phyloP scores from a whole-genome alignment of 2,329 filamentous ascomycete genomes.

The Colletotrichum spaethianum region DNA sequence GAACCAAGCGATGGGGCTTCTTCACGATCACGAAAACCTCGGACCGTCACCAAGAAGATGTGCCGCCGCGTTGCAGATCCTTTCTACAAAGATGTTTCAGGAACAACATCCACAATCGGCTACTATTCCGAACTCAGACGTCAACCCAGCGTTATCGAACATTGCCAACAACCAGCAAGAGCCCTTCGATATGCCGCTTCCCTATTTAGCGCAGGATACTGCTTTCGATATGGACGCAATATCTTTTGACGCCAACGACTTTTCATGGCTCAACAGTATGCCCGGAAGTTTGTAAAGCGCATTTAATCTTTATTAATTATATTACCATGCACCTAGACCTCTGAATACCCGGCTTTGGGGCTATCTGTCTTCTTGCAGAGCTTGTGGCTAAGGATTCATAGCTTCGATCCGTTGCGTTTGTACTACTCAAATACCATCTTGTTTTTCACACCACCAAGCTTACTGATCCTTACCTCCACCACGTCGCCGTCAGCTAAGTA shows the following conservation, averaged over 20 bases:
- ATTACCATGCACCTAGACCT: background rate
- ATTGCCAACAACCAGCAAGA: conserved; percentile 18
- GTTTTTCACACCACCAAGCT: conserved; percentile 52
- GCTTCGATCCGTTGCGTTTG: background rate
- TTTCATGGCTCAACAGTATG: conserved; percentile 53
- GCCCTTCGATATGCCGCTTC: conserved; percentile 30
- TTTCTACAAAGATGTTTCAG: conserved; percentile 52
- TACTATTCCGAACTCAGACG: background rate
- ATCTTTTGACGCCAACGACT: conserved; percentile 50
- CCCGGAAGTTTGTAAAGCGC: conserved; percentile 49
- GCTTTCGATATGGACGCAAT: conserved; percentile 47
- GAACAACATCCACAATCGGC: conserved; percentile 37
- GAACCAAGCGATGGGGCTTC: conserved; percentile 51
- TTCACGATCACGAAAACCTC: conserved; percentile 52
- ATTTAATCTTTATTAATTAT: background rate
- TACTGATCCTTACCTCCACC: conserved; percentile 58
- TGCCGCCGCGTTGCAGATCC: conserved; percentile 51
- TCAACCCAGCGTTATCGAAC: background rate
- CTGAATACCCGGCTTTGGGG: background rate
- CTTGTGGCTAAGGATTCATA: background rate
- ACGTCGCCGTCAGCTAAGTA: conserved; percentile 60
- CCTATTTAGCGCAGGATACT: conserved; percentile 27
- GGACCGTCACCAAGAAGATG: conserved; percentile 51
- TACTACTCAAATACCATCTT: conserved; percentile 54
- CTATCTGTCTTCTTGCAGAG: background rate